These are phyloP conservation scores for Ceratobasidium sp. DNA, from an alignment of 1,284 basidiomycete genomes.

Conservation along the genomic window DNA sequence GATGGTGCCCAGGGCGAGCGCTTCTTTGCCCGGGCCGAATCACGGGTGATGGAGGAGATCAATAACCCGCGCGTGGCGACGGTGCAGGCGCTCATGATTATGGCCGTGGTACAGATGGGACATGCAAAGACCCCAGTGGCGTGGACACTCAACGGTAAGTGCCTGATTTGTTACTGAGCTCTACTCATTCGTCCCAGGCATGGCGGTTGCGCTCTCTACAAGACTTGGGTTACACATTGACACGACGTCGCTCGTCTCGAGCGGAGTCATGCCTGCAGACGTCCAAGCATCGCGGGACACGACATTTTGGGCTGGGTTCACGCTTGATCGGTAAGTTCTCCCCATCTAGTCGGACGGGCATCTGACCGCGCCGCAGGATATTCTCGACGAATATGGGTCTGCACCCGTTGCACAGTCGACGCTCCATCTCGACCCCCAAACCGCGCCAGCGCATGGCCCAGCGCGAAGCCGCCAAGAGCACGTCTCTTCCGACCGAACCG, in stretches of 20 bases:
- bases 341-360: neutral
- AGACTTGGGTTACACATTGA: conserved; percentile 25
- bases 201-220: conserved; percentile 24
- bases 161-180: neutral
- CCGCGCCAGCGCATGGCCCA: neutral
- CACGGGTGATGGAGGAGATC: conserved; percentile 16
- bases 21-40: conserved; percentile 21
- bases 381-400: conserved; percentile 25
- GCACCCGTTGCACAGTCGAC: conserved; percentile 11
- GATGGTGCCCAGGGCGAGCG: conserved; percentile 16
- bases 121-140: conserved; percentile 25
- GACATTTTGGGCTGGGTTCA: conserved; percentile 29
- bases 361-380: neutral
- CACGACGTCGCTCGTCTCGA: neutral
- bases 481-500: neutral
- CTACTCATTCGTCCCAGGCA: neutral
- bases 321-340: conserved; percentile 13
- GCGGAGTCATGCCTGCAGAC: conserved; percentile 1
- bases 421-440: conserved; percentile 26
- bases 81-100: conserved; percentile 5
- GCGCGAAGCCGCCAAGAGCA: neutral
- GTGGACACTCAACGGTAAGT: conserved; percentile 27
- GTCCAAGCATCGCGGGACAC: neutral
- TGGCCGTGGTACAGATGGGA: conserved; percentile 28
- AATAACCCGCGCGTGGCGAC: conserved; percentile 17